Base-by-base conservation (phyloP, 345 rosid genomes). In the Balakata baccata region DNA sequence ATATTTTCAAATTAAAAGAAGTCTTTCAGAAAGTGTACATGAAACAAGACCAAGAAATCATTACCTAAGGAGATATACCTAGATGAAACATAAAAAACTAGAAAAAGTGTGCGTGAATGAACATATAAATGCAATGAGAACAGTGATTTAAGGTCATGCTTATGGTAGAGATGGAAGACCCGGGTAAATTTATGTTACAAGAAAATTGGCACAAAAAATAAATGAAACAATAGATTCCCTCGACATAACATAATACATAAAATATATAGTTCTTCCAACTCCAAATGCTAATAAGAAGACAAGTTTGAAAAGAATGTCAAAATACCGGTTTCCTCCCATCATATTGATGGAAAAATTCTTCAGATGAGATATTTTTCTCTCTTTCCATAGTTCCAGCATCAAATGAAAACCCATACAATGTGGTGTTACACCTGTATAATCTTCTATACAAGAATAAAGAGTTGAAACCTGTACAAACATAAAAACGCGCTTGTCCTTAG, bases 381-480 rank as follows among this genome's bases (percentile, higher is more conserved):
- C 90, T 88, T 84, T 89, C 92, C 56, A 94, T 93, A 81, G 84
- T 90, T 64, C 90, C 90, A 43, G 74, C 60, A 75, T 92, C 97
- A 64, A 90, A 89, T 62, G 85, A 74, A 78, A 90, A 94, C 38
- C 84, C 87, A 41, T 71, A 81, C 82, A 94, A 81, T 73, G 90
- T 71, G 25, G 97, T 79, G 79, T 89, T 81, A 81, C 98, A 90
- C 81, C 98, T 86, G 54, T 94, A 94, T 66, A 89, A 82, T 83
- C 97, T 88, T 82, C 86, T 86, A 83, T 92, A 94, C 84, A 92
- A 85, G 91, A 87, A 90, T 37, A 87, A 61, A 20, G 98, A 94
- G 81, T 66, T 67, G 87, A 94, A 92, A 71, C 98, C 98, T 94
- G 86, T 81, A 84, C 34, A 81, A 74, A 56, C 43, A 54, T 11